phyloP scores from a whole-genome alignment of 306 rosid species.

The Prunus mongolica region DNA sequence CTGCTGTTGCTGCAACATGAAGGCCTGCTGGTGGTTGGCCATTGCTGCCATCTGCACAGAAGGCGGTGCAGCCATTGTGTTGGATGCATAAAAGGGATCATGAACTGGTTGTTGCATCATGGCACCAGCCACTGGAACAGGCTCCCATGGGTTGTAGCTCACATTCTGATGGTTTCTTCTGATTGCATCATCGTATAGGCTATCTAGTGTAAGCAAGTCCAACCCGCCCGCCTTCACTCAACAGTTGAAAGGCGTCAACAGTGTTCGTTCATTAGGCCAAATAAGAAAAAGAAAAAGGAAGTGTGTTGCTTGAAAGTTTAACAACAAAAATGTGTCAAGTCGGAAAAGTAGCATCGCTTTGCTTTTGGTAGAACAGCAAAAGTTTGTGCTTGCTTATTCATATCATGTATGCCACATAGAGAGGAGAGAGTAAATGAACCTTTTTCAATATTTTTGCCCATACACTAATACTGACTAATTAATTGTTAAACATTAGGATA shows the following conservation, averaged over 20 bases:
- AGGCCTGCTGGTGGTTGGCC: conserved; percentile 90
- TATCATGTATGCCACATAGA: no score
- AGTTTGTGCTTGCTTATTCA: not conserved
- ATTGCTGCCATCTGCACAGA: conserved; percentile 88
- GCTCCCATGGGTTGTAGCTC: conserved; percentile 98
- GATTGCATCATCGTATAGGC: conserved; percentile 90
- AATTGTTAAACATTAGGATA: not conserved
- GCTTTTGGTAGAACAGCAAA: not conserved
- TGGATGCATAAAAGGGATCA: conserved; percentile 80
- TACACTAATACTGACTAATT: no score
- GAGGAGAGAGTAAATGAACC: no score
- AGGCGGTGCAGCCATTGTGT: conserved; percentile 66
- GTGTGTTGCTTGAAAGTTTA: not conserved
- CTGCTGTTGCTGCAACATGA: conserved; percentile 73
- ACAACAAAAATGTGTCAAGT: not conserved
- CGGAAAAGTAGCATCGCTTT: not conserved
- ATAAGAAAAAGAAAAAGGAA: not conserved
- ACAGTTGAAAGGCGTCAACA: conserved; percentile 1
- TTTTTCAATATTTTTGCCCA: no score
- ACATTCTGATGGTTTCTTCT: conserved; percentile 80
- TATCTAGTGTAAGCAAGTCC: conserved; percentile 91
- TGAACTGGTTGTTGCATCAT: conserved; percentile 67
- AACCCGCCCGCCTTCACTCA: conserved; percentile 85
- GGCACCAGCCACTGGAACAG: conserved; percentile 45
- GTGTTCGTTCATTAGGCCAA: not conserved